Percentiles rank a stretch among this genome's conserved stretches.
Evolutionary conservation across 169 alveolate species (phyloP).

Genomic region (Plasmodium cynomolgi): DNA sequence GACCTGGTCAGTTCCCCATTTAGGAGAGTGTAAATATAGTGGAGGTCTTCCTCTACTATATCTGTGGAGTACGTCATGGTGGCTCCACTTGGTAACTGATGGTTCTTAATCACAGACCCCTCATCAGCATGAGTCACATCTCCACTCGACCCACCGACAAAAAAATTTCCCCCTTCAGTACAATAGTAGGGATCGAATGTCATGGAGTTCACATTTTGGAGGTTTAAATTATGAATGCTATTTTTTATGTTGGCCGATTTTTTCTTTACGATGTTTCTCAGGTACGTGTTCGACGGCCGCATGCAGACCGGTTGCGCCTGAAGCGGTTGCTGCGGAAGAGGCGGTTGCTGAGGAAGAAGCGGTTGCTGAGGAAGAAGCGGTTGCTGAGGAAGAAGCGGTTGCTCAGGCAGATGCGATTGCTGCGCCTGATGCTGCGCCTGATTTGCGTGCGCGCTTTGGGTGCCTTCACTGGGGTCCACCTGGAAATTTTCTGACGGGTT

Average conservation of each 20-base stretch:
- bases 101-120: not conserved
- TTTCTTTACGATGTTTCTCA: constrained; percentile 39
- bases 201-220: constrained; percentile 38
- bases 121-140: not conserved
- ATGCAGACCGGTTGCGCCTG: not conserved
- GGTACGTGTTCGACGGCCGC: constrained; percentile 17
- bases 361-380: too few species aligned
- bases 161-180: not conserved
- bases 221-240: constrained; percentile 41
- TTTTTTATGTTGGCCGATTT: constrained; percentile 40
- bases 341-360: too few species aligned
- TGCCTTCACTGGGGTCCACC: not conserved
- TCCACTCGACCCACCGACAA: not conserved
- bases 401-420: too few species aligned
- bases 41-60: constrained; percentile 20
- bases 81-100: not conserved
- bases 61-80: not conserved
- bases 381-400: too few species aligned
- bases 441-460: not conserved
- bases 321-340: too few species aligned
- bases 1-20: not conserved
- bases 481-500: not conserved
- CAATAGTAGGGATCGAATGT: constrained; percentile 14
- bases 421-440: not conserved
- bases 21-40: constrained; percentile 11